Conservation (phyloP, 441 rosid species). For the Aleurites moluccanus region DNA sequence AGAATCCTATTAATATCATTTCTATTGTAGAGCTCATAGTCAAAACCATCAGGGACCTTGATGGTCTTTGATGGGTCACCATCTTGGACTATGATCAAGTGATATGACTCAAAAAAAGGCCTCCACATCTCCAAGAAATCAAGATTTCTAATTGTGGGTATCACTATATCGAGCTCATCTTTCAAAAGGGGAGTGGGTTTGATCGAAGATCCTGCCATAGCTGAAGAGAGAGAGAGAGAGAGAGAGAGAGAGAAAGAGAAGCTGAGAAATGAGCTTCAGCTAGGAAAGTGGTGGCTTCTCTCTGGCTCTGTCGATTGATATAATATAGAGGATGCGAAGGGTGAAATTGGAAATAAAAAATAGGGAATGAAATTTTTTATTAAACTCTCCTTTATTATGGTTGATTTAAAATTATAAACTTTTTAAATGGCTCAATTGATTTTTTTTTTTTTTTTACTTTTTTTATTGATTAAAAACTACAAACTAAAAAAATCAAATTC, state of each 20-base stretch:
- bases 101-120: slow-evolving; percentile 77
- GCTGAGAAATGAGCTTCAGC: neutral
- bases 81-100: slow-evolving; percentile 84
- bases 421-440: no score
- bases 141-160: slow-evolving; percentile 79
- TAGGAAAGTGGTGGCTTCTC: neutral
- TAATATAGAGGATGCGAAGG: slow-evolving; percentile 6
- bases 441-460: no score
- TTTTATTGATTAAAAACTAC: no score
- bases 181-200: slow-evolving; percentile 51
- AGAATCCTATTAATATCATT: slow-evolving; percentile 74
- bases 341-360: neutral
- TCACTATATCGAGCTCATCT: slow-evolving; percentile 89
- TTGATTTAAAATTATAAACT: no score
- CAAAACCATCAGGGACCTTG: slow-evolving; percentile 72
- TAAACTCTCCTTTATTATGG: no score
- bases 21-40: slow-evolving; percentile 81
- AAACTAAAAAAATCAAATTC: no score
- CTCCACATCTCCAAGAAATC: slow-evolving; percentile 93
- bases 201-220: slow-evolving; percentile 40
- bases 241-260: no score
- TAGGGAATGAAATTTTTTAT: no score
- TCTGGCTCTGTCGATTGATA: neutral
- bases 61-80: slow-evolving; percentile 78
- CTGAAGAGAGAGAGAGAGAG: neutral